Conservation (phyloP, 768 basidiomycete species). For the Favolaschia claudopus region DNA sequence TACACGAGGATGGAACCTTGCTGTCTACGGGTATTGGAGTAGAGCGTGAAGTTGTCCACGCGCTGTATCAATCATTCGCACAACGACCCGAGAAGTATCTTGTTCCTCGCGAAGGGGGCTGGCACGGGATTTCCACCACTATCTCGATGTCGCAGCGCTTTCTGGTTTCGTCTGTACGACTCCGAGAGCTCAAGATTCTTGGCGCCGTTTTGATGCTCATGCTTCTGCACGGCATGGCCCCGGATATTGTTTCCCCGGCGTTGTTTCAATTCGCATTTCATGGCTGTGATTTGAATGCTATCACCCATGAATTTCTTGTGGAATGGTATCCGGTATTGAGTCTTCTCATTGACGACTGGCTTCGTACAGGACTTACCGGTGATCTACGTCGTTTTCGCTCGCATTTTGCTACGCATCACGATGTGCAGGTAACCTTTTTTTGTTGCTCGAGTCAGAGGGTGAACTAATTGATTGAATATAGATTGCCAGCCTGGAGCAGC, state of each 20-base stretch:
- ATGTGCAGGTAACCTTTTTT: neutral
- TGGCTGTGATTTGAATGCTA: neutral
- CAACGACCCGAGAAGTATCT: no score
- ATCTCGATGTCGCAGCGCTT: neutral
- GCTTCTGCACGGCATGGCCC: slow-evolving; percentile 1
- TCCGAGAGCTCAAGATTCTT: neutral
- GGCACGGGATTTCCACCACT: neutral
- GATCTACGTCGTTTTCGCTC: neutral
- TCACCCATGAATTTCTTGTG: neutral
- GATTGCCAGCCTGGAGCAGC: neutral
- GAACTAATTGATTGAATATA: neutral
- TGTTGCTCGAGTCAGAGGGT: neutral
- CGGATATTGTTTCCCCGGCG: neutral
- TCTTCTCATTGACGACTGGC: neutral
- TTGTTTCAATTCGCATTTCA: neutral
- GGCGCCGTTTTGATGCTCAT: neutral
- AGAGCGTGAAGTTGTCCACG: no score
- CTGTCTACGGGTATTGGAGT: no score
- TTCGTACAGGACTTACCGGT: neutral
- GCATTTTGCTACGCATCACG: neutral
- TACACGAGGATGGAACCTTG: no score
- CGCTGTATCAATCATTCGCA: no score
- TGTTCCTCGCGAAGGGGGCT: neutral
- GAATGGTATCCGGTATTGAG: neutral
- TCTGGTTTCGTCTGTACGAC: neutral